Conservation (phyloP, 2,329 filamentous ascomycete species). For the Diaporthe australafricana region DNA sequence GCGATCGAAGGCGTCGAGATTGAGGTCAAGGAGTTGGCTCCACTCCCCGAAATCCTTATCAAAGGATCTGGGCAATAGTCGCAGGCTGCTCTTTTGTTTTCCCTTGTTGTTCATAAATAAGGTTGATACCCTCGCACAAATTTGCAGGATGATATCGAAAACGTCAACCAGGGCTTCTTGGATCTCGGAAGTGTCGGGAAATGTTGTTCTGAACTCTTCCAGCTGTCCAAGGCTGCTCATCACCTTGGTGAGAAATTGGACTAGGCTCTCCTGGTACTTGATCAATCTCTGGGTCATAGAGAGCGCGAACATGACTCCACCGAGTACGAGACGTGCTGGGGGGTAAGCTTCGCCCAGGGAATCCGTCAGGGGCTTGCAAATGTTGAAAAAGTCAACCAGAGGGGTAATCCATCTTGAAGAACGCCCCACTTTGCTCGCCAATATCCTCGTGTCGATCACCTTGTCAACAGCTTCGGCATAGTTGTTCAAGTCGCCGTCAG, state of each 20-base stretch:
- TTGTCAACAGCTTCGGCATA: not conserved
- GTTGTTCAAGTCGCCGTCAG: not conserved
- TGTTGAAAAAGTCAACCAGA: not conserved
- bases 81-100: not conserved
- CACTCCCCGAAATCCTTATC: conserved; percentile 19
- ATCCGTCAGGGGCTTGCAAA: not conserved
- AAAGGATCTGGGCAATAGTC: conserved; percentile 5
- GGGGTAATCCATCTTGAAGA: not conserved
- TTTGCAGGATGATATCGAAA: conserved; percentile 11
- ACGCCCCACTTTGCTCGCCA: not conserved
- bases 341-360: not conserved
- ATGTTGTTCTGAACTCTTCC: not conserved
- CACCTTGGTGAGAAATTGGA: not conserved
- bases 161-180: conserved; percentile 1
- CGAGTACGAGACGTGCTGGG: not conserved
- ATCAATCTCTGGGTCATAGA: not conserved
- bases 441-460: not conserved
- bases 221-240: conserved; percentile 2
- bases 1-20: not conserved
- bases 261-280: not conserved
- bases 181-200: conserved; percentile 9
- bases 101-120: not conserved
- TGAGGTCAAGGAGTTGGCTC: not conserved
- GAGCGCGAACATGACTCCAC: not conserved
- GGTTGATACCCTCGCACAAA: not conserved